Evolutionary conservation across 176 grass and related monocot species (phyloP).

Genomic region (Zea luxurians): DNA sequence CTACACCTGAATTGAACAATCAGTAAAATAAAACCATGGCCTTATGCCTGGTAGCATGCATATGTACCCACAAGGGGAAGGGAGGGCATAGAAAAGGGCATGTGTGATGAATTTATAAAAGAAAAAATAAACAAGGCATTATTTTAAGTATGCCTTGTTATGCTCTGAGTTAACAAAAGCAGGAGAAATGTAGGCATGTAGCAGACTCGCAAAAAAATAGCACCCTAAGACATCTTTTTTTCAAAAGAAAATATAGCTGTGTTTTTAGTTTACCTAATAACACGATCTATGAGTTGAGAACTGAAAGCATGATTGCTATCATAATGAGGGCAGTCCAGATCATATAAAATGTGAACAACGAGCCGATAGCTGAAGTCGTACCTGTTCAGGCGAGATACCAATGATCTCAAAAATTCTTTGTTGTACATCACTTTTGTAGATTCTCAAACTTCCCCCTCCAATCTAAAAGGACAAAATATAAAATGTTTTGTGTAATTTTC

Average conservation of each 20-base stretch:
- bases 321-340: background rate
- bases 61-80: background rate
- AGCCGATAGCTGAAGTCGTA: conserved; percentile 16
- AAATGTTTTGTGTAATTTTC: background rate
- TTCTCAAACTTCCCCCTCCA: conserved; percentile 92
- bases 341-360: background rate
- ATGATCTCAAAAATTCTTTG: conserved; percentile 91
- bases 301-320: background rate
- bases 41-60: background rate
- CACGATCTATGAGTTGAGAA: background rate
- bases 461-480: conserved; percentile 50
- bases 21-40: background rate
- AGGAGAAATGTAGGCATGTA: background rate
- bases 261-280: background rate
- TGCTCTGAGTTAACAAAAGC: conserved; percentile 6
- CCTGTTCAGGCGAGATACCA: conserved; percentile 74
- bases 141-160: background rate
- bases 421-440: conserved; percentile 88
- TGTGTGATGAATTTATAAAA: background rate
- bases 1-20: background rate
- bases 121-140: background rate
- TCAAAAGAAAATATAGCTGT: background rate
- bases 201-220: too few relatives aligned
- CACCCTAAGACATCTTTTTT: background rate
- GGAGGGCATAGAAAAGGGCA: background rate